Base-by-base conservation (phyloP, 139 green algal species). In the Microglena sp. region DNA sequence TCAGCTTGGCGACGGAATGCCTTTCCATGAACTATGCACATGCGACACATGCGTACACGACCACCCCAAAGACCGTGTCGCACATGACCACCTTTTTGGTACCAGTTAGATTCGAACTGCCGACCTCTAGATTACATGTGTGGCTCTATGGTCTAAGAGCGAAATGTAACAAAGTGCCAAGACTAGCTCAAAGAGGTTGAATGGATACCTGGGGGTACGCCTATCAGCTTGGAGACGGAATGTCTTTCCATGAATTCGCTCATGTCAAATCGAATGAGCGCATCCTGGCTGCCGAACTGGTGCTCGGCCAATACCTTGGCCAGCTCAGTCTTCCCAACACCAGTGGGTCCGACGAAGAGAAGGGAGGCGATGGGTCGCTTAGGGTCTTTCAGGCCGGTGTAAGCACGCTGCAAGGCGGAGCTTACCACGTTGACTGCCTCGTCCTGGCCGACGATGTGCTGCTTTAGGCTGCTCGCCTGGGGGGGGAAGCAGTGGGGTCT, bases 11-110 rank as follows among this genome's bases (percentile, higher is more conserved):
- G 27, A 95, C 89, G 7, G 60, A 88, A 78, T 96, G 90, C 54
- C 91, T 81, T 80, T 96, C 91, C 91, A 96, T 96, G 82, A 95
- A 96, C 85, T 99, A n/a, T n/a, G n/a, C n/a, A n/a, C n/a, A n/a
- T n/a, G n/a, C n/a, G n/a, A n/a, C n/a, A n/a, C n/a, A n/a, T n/a
- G n/a, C n/a, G n/a, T n/a, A n/a, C n/a, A n/a, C n/a, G n/a, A n/a
- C n/a, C n/a, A n/a, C n/a, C n/a, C n/a, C n/a, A n/a, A n/a, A n/a
- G n/a, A n/a, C n/a, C n/a, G n/a, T n/a, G n/a, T n/a, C n/a, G n/a
- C n/a, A n/a, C n/a, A n/a, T n/a, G n/a, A n/a, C n/a, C n/a, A n/a
- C n/a, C n/a, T n/a, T n/a, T n/a, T n/a, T n/a, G n/a, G n/a, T n/a
- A n/a, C n/a, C n/a, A n/a, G n/a, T n/a, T n/a, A n/a, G n/a, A n/a